phyloP scores from a whole-genome alignment of 495 filamentous ascomycete species.

The Mytilinidion resinicola region DNA sequence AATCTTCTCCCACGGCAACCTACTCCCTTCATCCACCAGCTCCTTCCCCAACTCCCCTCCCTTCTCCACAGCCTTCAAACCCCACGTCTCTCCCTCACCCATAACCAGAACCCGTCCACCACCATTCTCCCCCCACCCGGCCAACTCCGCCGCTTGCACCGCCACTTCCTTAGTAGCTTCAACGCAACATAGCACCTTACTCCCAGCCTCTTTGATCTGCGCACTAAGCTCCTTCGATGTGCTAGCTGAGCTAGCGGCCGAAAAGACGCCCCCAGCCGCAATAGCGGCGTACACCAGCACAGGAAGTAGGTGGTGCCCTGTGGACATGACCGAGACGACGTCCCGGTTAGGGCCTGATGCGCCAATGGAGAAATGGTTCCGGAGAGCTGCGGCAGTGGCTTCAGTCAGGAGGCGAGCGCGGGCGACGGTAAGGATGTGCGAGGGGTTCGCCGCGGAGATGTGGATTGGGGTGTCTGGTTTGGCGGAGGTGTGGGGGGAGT shows the following conservation, averaged over 20 bases:
- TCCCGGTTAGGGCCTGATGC: constrained; percentile 40
- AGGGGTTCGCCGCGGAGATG: constrained; percentile 43
- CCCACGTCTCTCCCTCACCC: constrained; percentile 14
- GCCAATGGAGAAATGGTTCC: constrained; percentile 44
- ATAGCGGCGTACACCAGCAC: constrained; percentile 44
- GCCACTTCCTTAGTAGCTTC: constrained; percentile 21
- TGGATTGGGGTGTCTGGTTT: constrained; percentile 34
- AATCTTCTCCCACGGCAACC: constrained; percentile 39
- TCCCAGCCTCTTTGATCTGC: constrained; percentile 35
- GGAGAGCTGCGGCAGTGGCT: constrained; percentile 41
- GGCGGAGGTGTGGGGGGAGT: constrained; percentile 12
- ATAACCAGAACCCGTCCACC: constrained; percentile 23
- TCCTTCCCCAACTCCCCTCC: constrained; percentile 7
- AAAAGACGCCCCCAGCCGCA: constrained; percentile 46
- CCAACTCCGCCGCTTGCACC: constrained; percentile 23
- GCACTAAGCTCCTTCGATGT: constrained; percentile 39
- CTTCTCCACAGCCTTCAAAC: constrained; percentile 4
- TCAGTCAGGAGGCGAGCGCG: constrained; percentile 40
- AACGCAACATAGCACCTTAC: constrained; percentile 16
- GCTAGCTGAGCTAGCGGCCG: constrained; percentile 39
- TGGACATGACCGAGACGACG: constrained; percentile 44
- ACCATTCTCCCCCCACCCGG: constrained; percentile 19
- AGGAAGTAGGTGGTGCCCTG: constrained; percentile 44
- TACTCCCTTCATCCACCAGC: constrained; percentile 15
- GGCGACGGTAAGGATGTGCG: constrained; percentile 42